A percentile compares a stretch with the other conserved stretches of the same genome.
Conservation (phyloP, 352 stramenopile genomes). For the Saprolegnia diclina region DNA sequence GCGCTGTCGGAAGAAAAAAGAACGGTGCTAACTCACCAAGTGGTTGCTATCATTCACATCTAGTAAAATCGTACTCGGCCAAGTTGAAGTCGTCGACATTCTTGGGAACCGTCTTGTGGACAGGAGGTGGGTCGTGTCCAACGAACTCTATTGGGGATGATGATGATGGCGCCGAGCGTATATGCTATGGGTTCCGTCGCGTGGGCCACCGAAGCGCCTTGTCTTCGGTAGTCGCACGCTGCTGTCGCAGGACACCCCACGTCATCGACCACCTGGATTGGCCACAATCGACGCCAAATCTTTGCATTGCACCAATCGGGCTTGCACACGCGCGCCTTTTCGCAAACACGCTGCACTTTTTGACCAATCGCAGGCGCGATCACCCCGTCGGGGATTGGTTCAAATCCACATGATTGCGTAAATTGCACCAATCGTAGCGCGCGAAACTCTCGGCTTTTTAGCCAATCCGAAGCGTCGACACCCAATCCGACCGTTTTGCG, state of each 20-base stretch:
- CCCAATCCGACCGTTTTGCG: slow-evolving; percentile 1
- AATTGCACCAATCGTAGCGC: too few relatives aligned
- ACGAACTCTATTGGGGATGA: too few relatives aligned
- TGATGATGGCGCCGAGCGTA: neutral
- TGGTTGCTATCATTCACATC: too few relatives aligned
- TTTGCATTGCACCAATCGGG: too few relatives aligned
- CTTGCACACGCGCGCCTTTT: neutral
- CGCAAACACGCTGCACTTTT: neutral
- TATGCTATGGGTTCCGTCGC: neutral
- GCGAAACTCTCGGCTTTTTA: neutral
- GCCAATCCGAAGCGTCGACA: neutral
- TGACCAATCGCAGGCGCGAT: neutral
- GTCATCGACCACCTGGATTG: too few relatives aligned
- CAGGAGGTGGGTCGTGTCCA: too few relatives aligned
- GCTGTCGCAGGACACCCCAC: neutral
- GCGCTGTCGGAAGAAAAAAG: too few relatives aligned
- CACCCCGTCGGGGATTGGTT: neutral
- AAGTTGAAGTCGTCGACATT: too few relatives aligned
- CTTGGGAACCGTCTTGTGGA: too few relatives aligned
- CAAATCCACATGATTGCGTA: neutral
- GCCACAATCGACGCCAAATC: too few relatives aligned
- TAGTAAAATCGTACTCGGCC: too few relatives aligned
- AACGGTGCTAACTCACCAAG: too few relatives aligned
- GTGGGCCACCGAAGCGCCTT: neutral
- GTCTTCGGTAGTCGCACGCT: neutral